Evolutionary conservation across 1,139 yeast species (phyloP), one percentile per base, ranked within the genome.

Genomic region (Debaryomyces udenii): DNA sequence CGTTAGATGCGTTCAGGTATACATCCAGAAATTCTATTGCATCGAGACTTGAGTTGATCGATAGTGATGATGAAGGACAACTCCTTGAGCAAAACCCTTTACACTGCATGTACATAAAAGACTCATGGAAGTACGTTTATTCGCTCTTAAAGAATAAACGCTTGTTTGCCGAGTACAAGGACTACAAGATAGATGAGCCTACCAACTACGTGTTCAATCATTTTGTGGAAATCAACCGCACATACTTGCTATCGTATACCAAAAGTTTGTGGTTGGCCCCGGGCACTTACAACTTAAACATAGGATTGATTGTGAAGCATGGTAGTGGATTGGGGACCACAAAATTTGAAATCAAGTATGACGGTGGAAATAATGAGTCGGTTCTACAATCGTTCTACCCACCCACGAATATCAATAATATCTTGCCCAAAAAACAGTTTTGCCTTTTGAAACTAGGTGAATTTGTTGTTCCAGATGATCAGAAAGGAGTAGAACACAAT

Each of bases 261-360:
- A 76, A 77, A 44, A 53, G 61, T 0, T 52, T 80, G 6, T 68
- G 74, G 66, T 53, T 81, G n/a, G 64, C 80, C 0, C 74, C 78
- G 0, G 86, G 84, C 2, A 51, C 53, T 3, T 81, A 81, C 53
- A 78, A 77, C 45, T 58, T 74, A 15, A 71, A 72, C 46, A 66
- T 81, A 35, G 85, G 81, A 0, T 52, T 81, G 14, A 74, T 77
- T 3, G 64, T 79, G n/a, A 74, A 76, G 37, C 69, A 68, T 37
- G 79, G 81, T 0, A 66, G 70, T 46, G 86, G 86, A 0, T 56
- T 81, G 20, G 85, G 85, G 1, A 80, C 85, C 7, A 77, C 83
- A 11, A 74, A 74, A 49, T 80, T 81, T 52, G 79, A 72, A 48
- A 60, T 81, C 3, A 61, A 48, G 41, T 67, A 52, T 49, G 56